Percentiles rank a stretch among this genome's conserved stretches.
phyloP scores from a whole-genome alignment of 805 yeast genomes.

The Barnettozyma siamensis region DNA sequence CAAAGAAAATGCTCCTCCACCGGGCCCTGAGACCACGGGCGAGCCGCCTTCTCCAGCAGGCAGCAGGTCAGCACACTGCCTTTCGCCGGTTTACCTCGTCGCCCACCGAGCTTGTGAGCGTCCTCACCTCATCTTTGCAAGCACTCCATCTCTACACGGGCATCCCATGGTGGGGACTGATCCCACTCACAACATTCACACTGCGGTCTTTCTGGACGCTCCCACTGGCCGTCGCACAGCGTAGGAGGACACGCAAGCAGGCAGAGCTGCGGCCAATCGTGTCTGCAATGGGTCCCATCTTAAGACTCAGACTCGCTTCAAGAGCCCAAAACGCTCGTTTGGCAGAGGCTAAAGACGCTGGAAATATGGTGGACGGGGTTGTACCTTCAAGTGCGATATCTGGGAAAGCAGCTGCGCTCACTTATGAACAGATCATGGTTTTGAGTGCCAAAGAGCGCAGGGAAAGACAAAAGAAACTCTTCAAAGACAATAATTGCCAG shows the following conservation, averaged over 20 bases:
- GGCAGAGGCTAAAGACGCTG: conserved; percentile 24
- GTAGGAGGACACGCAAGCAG: conserved; percentile 66
- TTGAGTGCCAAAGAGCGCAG: conserved; percentile 74
- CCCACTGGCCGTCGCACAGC: conserved; percentile 71
- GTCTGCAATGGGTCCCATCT: conserved; percentile 69
- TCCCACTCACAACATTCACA: conserved; percentile 66
- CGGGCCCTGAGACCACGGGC: too few species aligned
- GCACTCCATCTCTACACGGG: conserved; percentile 49
- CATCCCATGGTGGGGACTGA: conserved; percentile 77
- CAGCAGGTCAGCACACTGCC: too few species aligned
- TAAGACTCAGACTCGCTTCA: conserved; percentile 47
- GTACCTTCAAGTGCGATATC: conserved; percentile 9
- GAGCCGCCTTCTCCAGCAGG: too few species aligned
- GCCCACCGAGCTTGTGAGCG: conserved; percentile 12
- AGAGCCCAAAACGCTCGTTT: conserved; percentile 22
- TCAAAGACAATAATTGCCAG: conserved; percentile 61
- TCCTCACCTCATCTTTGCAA: conserved; percentile 33
- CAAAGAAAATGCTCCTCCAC: too few species aligned
- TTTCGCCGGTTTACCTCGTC: conserved; percentile 10
- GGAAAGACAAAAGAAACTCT: conserved; percentile 67
- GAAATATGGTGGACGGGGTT: conserved; percentile 10
- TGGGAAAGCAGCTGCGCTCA: conserved; percentile 34
- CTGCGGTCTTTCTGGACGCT: conserved; percentile 63
- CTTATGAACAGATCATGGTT: conserved; percentile 73
- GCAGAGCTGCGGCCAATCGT: conserved; percentile 65